Evolutionary conservation across 129 eudicot species (phyloP), one percentile per base, ranked within the genome.

Genomic region (Centrapalus pauciflorus): DNA sequence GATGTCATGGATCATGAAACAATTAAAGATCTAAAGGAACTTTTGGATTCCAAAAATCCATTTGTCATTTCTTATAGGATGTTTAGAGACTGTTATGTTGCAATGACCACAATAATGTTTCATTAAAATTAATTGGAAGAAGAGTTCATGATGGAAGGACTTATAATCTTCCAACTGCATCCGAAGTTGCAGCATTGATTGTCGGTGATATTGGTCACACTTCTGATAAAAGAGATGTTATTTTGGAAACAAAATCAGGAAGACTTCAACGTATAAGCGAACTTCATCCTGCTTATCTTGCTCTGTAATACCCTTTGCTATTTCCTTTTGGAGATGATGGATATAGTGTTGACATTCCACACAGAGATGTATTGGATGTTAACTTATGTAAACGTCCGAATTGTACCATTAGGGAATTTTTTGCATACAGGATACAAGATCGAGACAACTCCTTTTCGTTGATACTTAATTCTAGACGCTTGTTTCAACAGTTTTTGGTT

Each of bases 101-200:
- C n/a, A n/a, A n/a, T n/a, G n/a, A n/a, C n/a, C n/a, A n/a, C n/a
- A n/a, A n/a, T n/a, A n/a, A n/a, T n/a, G n/a, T n/a, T n/a, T n/a
- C n/a, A n/a, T n/a, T 28, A 28, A 55, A 55, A 16, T 24, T 21
- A 28, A 51, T 51, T 4, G 58, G 28, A 19, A 51, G 27, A 8
- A 20, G 58, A 17, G 13, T 0, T 4, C 1, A 7, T 4, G 58
- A 51, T 51, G 58, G 28, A 17, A 51, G 58, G 13, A n/a, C n/a
- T n/a, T n/a, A n/a, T n/a, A n/a, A n/a, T n/a, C n/a, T n/a, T n/a
- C n/a, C n/a, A n/a, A n/a, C n/a, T n/a, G n/a, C n/a, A n/a, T n/a
- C n/a, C n/a, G n/a, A n/a, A n/a, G n/a, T n/a, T n/a, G n/a, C n/a
- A 19, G 75, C 75, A 0, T 14, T 55, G 0, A 70, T 70, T 10